Evolutionary conservation across 176 grass and related monocot species (phyloP).

Genomic region (Stipa capillata): DNA sequence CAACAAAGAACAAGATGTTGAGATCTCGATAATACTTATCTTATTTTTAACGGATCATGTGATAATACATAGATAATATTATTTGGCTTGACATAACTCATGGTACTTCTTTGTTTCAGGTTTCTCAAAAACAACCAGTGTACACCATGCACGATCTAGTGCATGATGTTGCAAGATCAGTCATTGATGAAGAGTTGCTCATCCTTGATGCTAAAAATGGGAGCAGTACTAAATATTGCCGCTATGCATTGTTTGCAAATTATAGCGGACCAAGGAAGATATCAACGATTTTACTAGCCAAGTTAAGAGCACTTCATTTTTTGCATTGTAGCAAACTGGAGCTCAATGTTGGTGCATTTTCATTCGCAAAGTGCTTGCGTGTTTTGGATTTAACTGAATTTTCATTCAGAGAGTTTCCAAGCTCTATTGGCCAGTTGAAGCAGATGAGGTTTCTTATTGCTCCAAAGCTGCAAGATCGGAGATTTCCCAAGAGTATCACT

Average conservation of each 20-base stretch:
- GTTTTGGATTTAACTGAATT: slow-evolving; percentile 13
- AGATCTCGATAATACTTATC: too few species aligned
- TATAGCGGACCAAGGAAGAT: too few species aligned
- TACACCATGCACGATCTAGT: slow-evolving; percentile 22
- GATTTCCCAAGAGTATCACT: background rate
- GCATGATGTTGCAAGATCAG: slow-evolving; percentile 1
- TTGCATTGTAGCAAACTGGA: background rate
- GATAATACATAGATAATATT: background rate
- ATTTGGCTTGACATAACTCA: background rate
- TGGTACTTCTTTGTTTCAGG: background rate
- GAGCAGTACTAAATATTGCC: background rate
- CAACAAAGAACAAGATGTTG: too few species aligned
- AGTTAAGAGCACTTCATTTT: background rate
- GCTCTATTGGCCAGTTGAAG: background rate
- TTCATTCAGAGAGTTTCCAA: background rate
- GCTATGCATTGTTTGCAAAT: background rate
- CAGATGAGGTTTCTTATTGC: too few species aligned
- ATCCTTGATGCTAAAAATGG: background rate
- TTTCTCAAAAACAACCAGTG: background rate
- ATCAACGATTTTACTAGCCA: too few species aligned
- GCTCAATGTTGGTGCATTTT: background rate
- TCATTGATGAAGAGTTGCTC: background rate
- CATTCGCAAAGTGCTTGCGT: background rate
- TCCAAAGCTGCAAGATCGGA: background rate
- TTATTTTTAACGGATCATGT: too few species aligned